These are phyloP conservation scores for Penicillium concentricum DNA, from an alignment of 2,329 filamentous ascomycete genomes.

Conservation along the genomic window DNA sequence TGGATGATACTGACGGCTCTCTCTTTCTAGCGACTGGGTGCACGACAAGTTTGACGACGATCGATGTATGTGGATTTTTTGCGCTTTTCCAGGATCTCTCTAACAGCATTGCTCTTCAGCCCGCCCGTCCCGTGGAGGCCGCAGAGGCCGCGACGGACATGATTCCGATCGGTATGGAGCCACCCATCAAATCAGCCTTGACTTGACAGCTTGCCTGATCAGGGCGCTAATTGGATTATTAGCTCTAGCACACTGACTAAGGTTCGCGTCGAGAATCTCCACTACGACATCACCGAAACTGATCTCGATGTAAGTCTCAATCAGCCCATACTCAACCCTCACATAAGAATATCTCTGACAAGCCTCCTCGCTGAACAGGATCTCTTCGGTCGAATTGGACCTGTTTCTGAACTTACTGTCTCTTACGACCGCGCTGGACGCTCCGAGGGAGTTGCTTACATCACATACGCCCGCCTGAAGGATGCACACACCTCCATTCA, in stretches of 20 bases:
- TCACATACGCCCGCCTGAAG: conserved; percentile 70
- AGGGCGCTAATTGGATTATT: conserved; percentile 32
- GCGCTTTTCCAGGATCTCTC: conserved; percentile 12
- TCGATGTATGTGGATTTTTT: conserved; percentile 46
- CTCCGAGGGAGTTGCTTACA: conserved; percentile 79
- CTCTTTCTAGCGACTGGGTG: conserved; percentile 75
- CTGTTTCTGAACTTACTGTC: conserved; percentile 66
- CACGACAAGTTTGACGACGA: conserved; percentile 85
- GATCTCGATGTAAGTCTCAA: conserved; percentile 67
- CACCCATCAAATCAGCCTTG: background rate
- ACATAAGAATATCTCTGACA: background rate
- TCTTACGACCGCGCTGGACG: conserved; percentile 85
- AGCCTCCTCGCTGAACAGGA: conserved; percentile 54
- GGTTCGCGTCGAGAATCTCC: conserved; percentile 82
- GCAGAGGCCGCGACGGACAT: conserved; percentile 38
- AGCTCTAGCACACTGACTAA: conserved; percentile 62
- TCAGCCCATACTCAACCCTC: background rate
- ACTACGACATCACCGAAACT: conserved; percentile 84
- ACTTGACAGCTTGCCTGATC: background rate
- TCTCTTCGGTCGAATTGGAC: conserved; percentile 76
- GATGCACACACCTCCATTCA: conserved; percentile 73
- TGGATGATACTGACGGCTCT: conserved; percentile 8
- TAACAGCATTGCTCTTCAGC: conserved; percentile 29
- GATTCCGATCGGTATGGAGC: conserved; percentile 37
- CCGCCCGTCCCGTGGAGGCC: conserved; percentile 46